Conservation (phyloP, 495 filamentous ascomycete genomes). For the Pyrenopolyporus hunteri region DNA sequence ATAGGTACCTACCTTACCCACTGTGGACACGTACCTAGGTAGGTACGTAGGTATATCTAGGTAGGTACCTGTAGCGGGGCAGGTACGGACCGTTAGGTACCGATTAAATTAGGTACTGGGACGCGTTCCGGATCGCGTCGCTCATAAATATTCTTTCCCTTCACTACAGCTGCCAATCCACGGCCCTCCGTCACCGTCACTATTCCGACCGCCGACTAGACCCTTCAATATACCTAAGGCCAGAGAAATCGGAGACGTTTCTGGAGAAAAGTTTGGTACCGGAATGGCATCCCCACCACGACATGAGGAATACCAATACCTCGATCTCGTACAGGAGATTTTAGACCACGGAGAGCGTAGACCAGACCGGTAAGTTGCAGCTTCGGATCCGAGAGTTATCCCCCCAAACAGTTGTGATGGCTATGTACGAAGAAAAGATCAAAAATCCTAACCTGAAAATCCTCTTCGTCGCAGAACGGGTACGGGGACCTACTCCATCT, state of each 20-base stretch:
- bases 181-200: not conserved
- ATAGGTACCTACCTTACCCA: not conserved
- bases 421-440: too few relatives aligned
- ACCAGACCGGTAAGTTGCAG: slow-evolving; percentile 67
- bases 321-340: slow-evolving; percentile 76
- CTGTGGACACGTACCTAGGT: not conserved
- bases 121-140: slow-evolving; percentile 31
- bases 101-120: slow-evolving; percentile 15
- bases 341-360: slow-evolving; percentile 77
- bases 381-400: too few relatives aligned
- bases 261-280: not conserved
- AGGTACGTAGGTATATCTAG: not conserved
- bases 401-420: too few relatives aligned
- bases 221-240: not conserved
- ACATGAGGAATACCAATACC: slow-evolving; percentile 80
- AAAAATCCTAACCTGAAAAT: not conserved
- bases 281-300: slow-evolving; percentile 25
- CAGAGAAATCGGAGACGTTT: not conserved
- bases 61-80: too few relatives aligned
- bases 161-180: not conserved
- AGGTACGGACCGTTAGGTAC: too few relatives aligned
- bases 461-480: slow-evolving; percentile 67
- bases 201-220: not conserved
- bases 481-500: slow-evolving; percentile 88
- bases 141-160: slow-evolving; percentile 10